phyloP scores from a whole-genome alignment of 1,139 yeast species.

The Magnusiomyces fungicola region DNA sequence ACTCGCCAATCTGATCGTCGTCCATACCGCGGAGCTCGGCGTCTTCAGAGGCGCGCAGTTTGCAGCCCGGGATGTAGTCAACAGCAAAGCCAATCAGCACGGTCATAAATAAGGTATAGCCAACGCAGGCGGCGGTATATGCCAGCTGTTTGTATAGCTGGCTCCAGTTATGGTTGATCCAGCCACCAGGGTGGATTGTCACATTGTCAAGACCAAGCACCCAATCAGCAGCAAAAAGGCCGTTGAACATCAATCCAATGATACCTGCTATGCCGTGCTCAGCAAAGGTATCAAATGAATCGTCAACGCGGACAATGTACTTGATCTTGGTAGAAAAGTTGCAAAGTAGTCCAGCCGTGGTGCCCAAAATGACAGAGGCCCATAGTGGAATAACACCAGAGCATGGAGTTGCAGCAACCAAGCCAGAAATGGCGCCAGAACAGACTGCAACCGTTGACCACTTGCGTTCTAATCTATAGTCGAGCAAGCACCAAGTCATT shows the following conservation, averaged over 20 bases:
- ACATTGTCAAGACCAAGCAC: constrained; percentile 80
- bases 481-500: constrained; percentile 84
- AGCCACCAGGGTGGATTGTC: constrained; percentile 82
- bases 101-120: constrained; percentile 73
- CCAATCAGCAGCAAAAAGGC: constrained; percentile 76
- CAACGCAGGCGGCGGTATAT: constrained; percentile 65
- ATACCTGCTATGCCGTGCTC: constrained; percentile 98
- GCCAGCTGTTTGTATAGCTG: constrained; percentile 88
- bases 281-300: constrained; percentile 89
- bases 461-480: constrained; percentile 77
- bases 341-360: constrained; percentile 74
- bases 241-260: constrained; percentile 81
- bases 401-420: constrained; percentile 94
- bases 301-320: constrained; percentile 75
- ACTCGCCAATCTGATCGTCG: constrained; percentile 96
- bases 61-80: constrained; percentile 74
- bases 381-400: constrained; percentile 88
- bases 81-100: constrained; percentile 66
- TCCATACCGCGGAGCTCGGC: constrained; percentile 89
- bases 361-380: constrained; percentile 83
- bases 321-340: constrained; percentile 86
- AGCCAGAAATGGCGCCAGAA: constrained; percentile 90
- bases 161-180: constrained; percentile 84
- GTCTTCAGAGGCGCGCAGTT: constrained; percentile 71
- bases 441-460: constrained; percentile 95